Evolutionary conservation across 2,329 filamentous ascomycete species (phyloP).

Genomic region (Fusarium oligoseptatum): DNA sequence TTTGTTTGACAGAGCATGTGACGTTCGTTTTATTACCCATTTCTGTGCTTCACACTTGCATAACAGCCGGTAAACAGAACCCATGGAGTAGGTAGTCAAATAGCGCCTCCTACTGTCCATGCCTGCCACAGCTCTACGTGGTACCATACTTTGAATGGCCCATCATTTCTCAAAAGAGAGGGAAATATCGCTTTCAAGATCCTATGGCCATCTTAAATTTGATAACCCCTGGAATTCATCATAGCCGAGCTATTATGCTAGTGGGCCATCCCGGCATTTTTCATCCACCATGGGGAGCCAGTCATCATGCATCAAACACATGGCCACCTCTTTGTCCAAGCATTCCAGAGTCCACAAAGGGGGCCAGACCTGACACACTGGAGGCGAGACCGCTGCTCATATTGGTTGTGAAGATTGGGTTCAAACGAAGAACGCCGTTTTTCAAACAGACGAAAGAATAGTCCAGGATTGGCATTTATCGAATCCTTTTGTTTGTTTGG

Average conservation of each 20-base stretch:
- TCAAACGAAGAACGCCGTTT: not conserved
- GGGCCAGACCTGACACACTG: not conserved
- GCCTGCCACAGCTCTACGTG: not conserved
- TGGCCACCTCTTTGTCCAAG: constrained; percentile 20
- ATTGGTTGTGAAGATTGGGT: not conserved
- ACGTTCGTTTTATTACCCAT: not conserved
- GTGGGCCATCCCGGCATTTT: not conserved
- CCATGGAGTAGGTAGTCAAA: not conserved
- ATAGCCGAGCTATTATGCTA: not conserved
- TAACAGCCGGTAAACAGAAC: not conserved
- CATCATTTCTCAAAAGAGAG: not conserved
- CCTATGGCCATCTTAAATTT: not conserved
- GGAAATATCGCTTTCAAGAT: not conserved
- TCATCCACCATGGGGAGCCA: not conserved
- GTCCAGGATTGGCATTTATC: not conserved
- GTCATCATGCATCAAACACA: constrained; percentile 35
- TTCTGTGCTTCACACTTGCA: not conserved
- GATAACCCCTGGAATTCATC: not conserved
- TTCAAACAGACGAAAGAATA: not conserved
- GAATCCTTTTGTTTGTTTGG: not conserved
- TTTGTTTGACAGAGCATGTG: not conserved
- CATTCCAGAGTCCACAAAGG: constrained; percentile 9
- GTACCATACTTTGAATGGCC: not conserved
- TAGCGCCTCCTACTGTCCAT: not conserved
- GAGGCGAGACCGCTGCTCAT: not conserved